phyloP scores from a whole-genome alignment of 148 eudicot species.

The Rhododendron ferrugineum region DNA sequence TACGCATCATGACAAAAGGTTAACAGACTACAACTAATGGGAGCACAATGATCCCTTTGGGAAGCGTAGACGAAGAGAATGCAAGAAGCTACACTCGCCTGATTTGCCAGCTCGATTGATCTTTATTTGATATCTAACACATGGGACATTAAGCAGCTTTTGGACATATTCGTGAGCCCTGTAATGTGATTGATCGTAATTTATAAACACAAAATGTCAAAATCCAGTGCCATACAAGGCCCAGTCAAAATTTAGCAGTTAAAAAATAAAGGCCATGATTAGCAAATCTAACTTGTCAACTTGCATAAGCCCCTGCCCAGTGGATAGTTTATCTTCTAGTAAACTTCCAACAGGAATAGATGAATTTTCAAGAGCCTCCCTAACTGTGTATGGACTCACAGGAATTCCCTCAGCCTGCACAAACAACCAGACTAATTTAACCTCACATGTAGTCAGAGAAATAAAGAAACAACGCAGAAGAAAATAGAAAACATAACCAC shows the following conservation, averaged over 20 bases:
- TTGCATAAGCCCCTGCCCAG: conserved; percentile 98
- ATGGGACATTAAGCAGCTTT: conserved; percentile 51
- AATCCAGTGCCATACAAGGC: conserved; percentile 5
- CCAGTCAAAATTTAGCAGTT: neutral
- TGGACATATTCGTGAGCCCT: conserved; percentile 84
- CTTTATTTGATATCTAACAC: conserved; percentile 67
- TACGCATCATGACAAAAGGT: neutral
- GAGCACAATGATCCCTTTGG: neutral
- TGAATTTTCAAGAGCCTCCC: conserved; percentile 95
- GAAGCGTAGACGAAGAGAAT: neutral
- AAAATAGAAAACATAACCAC: conserved; percentile 27
- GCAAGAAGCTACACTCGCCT: conserved; percentile 38
- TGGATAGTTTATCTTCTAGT: conserved; percentile 79
- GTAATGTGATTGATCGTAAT: conserved; percentile 10
- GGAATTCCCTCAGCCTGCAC: conserved; percentile 79
- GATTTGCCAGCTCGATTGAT: conserved; percentile 70
- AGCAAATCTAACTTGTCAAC: conserved; percentile 74
- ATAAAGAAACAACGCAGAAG: neutral
- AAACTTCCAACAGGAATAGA: conserved; percentile 55
- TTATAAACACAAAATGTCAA: neutral
- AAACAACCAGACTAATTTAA: neutral
- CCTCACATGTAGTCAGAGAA: neutral
- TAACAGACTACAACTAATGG: neutral
- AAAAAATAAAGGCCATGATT: conserved; percentile 2
- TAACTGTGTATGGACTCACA: conserved; percentile 81